These are phyloP conservation scores for Chrysosporium keratinophilum DNA, from an alignment of 2,329 filamentous ascomycete species.

Conservation along the genomic window DNA sequence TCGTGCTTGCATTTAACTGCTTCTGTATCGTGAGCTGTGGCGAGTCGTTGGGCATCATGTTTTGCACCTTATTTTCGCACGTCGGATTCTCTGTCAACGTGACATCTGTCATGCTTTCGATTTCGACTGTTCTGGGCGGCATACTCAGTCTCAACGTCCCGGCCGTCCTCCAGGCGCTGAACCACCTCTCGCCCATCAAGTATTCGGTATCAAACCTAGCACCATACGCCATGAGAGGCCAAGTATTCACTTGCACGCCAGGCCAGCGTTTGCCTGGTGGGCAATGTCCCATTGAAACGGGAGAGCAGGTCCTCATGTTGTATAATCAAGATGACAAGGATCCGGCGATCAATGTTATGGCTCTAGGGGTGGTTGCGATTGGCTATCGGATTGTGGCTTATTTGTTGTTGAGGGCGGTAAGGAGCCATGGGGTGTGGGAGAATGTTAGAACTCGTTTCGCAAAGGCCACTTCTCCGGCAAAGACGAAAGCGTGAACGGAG, in stretches of 20 bases:
- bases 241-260: slow-evolving; percentile 54
- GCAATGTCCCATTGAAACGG: slow-evolving; percentile 53
- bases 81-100: slow-evolving; percentile 68
- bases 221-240: slow-evolving; percentile 51
- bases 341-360: slow-evolving; percentile 51
- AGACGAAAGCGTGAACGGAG: background rate
- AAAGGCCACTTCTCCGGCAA: background rate
- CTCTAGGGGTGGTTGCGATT: slow-evolving; percentile 53
- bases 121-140: slow-evolving; percentile 61
- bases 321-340: slow-evolving; percentile 54
- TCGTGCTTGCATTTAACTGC: slow-evolving; percentile 56
- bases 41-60: slow-evolving; percentile 67
- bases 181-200: slow-evolving; percentile 61
- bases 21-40: slow-evolving; percentile 66
- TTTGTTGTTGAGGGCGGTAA: slow-evolving; percentile 23
- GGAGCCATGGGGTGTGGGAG: slow-evolving; percentile 14
- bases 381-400: slow-evolving; percentile 51
- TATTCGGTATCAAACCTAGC: slow-evolving; percentile 59
- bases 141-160: slow-evolving; percentile 63
- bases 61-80: slow-evolving; percentile 65
- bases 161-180: slow-evolving; percentile 53
- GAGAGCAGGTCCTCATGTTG: slow-evolving; percentile 55
- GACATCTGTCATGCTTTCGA: slow-evolving; percentile 57
- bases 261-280: slow-evolving; percentile 51
- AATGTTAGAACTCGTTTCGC: background rate